phyloP scores from a whole-genome alignment of 176 grass and related monocot species.

The Poa pratensis region DNA sequence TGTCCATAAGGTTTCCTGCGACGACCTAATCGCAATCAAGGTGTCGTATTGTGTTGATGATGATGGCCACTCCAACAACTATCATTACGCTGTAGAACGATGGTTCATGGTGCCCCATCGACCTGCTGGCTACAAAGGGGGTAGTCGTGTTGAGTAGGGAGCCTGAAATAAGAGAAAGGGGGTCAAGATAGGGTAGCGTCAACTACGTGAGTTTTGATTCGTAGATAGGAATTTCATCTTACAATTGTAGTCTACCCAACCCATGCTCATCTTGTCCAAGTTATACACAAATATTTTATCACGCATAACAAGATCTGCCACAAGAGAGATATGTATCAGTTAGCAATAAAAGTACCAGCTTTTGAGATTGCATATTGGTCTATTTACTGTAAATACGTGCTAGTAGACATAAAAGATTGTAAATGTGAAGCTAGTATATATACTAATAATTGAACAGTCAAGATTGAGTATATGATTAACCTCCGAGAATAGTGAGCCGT shows the following conservation, averaged over 20 bases:
- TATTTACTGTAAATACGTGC: background rate
- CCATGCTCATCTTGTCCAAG: slow-evolving; percentile 69
- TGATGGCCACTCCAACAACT: background rate
- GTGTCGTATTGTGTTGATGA: background rate
- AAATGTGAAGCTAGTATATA: background rate
- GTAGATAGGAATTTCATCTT: slow-evolving; percentile 42
- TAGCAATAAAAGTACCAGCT: slow-evolving; percentile 17
- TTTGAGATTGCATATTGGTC: background rate
- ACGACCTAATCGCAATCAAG: background rate
- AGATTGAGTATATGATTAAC: slow-evolving; percentile 50
- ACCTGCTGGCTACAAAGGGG: background rate
- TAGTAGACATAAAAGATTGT: background rate
- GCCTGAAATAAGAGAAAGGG: background rate
- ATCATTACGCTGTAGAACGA: background rate
- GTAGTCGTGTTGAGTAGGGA: background rate
- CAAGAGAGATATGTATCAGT: slow-evolving; percentile 22
- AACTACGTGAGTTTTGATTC: background rate
- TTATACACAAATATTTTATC: slow-evolving; percentile 97
- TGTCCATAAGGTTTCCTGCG: background rate
- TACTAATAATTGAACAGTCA: background rate
- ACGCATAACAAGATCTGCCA: slow-evolving; percentile 81
- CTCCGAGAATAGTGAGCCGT: slow-evolving; percentile 77
- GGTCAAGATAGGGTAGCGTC: background rate
- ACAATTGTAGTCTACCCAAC: slow-evolving; percentile 88
- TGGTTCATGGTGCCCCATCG: background rate